These are phyloP conservation scores for Podospora didyma DNA, from an alignment of 495 filamentous ascomycete species.

Conservation along the genomic window DNA sequence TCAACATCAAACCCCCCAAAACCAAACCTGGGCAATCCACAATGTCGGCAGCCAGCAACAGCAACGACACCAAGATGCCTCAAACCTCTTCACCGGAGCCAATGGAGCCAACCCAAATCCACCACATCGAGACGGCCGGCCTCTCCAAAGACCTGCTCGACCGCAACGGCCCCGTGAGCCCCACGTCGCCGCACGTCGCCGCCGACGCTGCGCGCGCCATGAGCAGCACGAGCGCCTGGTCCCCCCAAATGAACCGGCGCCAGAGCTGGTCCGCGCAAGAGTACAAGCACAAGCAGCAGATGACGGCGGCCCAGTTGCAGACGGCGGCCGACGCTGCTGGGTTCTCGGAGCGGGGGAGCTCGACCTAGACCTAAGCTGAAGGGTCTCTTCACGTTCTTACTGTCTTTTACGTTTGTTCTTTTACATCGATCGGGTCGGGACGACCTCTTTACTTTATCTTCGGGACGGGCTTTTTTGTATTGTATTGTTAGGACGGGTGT, in stretches of 20 bases:
- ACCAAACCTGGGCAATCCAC: too few species aligned
- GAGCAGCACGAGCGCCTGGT: conserved; percentile 34
- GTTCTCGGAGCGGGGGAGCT: neutral
- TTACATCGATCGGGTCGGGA: too few species aligned
- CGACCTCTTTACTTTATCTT: too few species aligned
- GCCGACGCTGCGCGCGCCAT: conserved; percentile 35
- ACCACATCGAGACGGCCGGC: conserved; percentile 3
- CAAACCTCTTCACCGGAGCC: neutral
- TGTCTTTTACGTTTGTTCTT: too few species aligned
- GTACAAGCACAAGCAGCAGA: conserved; percentile 39
- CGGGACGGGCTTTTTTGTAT: too few species aligned
- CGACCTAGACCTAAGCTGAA: too few species aligned
- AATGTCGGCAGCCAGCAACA: neutral
- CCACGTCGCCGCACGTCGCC: conserved; percentile 14
- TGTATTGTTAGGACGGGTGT: too few species aligned
- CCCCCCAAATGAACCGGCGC: conserved; percentile 36
- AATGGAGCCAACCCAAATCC: too few species aligned
- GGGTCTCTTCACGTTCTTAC: too few species aligned
- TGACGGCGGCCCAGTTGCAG: conserved; percentile 19
- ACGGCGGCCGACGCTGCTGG: neutral
- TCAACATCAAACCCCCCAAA: too few species aligned
- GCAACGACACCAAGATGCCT: neutral
- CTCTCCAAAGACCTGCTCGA: conserved; percentile 10
- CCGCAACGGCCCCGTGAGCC: neutral
- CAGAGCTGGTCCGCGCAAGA: conserved; percentile 47